Conservation (phyloP, 1,284 basidiomycete species). For the Austroboletus niveus region DNA sequence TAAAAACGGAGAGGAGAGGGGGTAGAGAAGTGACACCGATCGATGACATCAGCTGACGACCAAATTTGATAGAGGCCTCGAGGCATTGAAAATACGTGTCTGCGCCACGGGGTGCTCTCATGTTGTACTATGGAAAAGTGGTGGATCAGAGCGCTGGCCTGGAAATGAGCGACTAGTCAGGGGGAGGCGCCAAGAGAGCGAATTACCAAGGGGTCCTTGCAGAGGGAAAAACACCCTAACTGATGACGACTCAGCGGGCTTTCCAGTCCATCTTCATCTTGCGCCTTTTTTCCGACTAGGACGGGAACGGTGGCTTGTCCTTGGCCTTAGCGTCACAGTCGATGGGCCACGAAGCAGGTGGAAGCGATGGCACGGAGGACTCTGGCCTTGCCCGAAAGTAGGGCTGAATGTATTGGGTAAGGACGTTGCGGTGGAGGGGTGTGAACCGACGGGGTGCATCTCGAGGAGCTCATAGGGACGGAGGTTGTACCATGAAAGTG, state of each 20-base stretch:
- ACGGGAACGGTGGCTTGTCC: too few species aligned
- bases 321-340: too few species aligned
- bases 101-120: conserved; percentile 41
- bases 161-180: conserved; percentile 1
- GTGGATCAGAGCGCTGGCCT: conserved; percentile 47
- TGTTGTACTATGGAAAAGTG: conserved; percentile 33
- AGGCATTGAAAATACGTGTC: conserved; percentile 42
- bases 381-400: conserved; percentile 65
- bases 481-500: conserved; percentile 55
- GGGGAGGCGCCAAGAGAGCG: conserved; percentile 14
- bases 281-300: not conserved
- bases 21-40: conserved; percentile 32
- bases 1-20: conserved; percentile 25
- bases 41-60: conserved; percentile 15
- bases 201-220: conserved; percentile 52
- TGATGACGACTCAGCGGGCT: conserved; percentile 59
- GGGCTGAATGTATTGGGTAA: conserved; percentile 55
- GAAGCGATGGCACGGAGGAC: not conserved
- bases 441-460: conserved; percentile 49
- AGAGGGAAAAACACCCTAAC: conserved; percentile 55
- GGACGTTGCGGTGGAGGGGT: conserved; percentile 41
- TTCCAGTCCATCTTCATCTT: conserved; percentile 53
- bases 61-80: conserved; percentile 47
- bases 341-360: conserved; percentile 24
- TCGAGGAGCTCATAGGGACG: conserved; percentile 64